Conservation (phyloP, 257 asterid genomes). For the Oldenlandia corymbosa region DNA sequence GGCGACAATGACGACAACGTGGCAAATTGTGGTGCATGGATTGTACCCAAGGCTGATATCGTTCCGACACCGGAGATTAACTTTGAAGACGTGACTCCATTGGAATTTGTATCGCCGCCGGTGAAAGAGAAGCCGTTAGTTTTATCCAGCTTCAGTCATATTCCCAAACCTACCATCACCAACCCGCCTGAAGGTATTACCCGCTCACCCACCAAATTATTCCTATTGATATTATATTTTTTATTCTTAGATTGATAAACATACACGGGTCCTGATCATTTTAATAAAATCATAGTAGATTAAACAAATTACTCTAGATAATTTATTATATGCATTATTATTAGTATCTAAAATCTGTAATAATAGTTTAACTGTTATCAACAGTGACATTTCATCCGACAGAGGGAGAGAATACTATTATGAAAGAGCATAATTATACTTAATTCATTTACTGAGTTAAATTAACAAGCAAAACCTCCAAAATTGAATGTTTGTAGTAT, state of each 20-base stretch:
- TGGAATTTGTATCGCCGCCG: constrained; percentile 28
- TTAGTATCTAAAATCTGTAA: no score
- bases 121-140: constrained; percentile 44
- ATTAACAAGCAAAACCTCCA: no score
- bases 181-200: constrained; percentile 49
- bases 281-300: no score
- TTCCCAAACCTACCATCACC: constrained; percentile 35
- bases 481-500: no score
- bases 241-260: not conserved
- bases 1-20: constrained; percentile 21
- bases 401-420: no score
- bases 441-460: no score
- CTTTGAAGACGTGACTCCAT: constrained; percentile 14
- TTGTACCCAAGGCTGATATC: constrained; percentile 9
- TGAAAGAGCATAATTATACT: no score
- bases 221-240: not conserved
- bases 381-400: no score
- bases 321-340: no score
- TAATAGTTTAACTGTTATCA: no score
- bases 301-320: no score
- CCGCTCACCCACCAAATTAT: not conserved
- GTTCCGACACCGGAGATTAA: constrained; percentile 17
- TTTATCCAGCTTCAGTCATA: constrained; percentile 35
- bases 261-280: no score
- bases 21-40: constrained; percentile 18